Evolutionary conservation across 805 yeast genomes (phyloP).

Genomic region (Candida endomychidarum): DNA sequence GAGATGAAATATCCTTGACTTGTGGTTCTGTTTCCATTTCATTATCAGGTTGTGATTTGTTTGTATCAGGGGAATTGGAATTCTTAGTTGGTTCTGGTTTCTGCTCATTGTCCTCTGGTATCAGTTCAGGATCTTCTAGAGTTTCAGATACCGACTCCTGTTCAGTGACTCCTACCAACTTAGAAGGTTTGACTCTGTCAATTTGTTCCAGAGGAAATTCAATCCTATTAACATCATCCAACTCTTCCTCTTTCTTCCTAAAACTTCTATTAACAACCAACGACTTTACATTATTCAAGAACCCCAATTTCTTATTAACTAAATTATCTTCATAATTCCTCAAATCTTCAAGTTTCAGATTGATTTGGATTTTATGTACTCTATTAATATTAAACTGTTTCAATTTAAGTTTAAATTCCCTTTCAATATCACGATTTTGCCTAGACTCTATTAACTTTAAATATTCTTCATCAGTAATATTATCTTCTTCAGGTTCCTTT

Average conservation of each 20-base stretch:
- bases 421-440: constrained; percentile 25
- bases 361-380: constrained; percentile 20
- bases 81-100: background rate
- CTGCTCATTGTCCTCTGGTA: background rate
- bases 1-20: constrained; percentile 14
- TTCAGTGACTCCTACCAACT: no score
- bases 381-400: constrained; percentile 16
- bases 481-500: constrained; percentile 14
- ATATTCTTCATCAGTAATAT: constrained; percentile 33
- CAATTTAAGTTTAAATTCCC: constrained; percentile 18
- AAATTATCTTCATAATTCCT: constrained; percentile 37
- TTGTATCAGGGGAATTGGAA: no score
- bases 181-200: no score
- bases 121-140: background rate
- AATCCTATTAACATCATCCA: constrained; percentile 26
- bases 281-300: constrained; percentile 29
- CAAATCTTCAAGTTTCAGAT: constrained; percentile 21
- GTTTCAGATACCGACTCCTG: background rate
- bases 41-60: no score
- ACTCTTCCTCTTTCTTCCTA: constrained; percentile 39
- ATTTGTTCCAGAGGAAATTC: no score
- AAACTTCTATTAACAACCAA: constrained; percentile 19
- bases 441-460: constrained; percentile 18
- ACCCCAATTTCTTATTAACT: constrained; percentile 35
- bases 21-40: constrained; percentile 4